These are phyloP conservation scores for Diaporthe citriasiana DNA, from an alignment of 2,329 filamentous ascomycete species.

Conservation along the genomic window DNA sequence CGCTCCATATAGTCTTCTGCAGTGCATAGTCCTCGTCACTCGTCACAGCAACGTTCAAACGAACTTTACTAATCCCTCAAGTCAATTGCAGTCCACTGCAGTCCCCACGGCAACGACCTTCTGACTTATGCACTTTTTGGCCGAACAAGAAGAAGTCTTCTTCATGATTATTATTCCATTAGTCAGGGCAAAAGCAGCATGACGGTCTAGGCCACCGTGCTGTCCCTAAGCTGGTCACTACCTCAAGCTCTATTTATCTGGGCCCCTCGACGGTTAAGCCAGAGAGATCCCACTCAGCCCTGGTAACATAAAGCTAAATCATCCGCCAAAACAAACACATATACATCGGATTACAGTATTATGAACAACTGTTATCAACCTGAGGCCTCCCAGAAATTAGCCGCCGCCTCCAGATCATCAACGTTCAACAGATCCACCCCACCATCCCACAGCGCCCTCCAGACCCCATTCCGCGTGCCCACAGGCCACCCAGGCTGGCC, in stretches of 20 bases:
- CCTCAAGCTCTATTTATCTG: not conserved
- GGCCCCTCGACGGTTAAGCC: not conserved
- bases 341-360: not conserved
- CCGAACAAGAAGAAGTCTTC: no score
- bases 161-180: no score
- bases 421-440: slow-evolving; percentile 75
- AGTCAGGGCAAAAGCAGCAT: no score
- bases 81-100: no score
- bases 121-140: no score
- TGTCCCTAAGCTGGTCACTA: not conserved
- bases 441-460: slow-evolving; percentile 68
- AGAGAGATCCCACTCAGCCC: not conserved
- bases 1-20: no score
- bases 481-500: slow-evolving; percentile 72
- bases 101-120: no score
- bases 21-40: no score
- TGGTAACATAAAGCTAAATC: not conserved
- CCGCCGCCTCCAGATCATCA: slow-evolving; percentile 70
- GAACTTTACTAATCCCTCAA: no score
- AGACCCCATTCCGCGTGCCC: slow-evolving; percentile 69
- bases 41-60: no score
- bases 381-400: slow-evolving; percentile 49
- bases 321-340: not conserved
- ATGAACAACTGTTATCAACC: not conserved
- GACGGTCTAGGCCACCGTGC: no score